Conservation (phyloP, 805 yeast genomes). For the Candida xiaguanensis region DNA sequence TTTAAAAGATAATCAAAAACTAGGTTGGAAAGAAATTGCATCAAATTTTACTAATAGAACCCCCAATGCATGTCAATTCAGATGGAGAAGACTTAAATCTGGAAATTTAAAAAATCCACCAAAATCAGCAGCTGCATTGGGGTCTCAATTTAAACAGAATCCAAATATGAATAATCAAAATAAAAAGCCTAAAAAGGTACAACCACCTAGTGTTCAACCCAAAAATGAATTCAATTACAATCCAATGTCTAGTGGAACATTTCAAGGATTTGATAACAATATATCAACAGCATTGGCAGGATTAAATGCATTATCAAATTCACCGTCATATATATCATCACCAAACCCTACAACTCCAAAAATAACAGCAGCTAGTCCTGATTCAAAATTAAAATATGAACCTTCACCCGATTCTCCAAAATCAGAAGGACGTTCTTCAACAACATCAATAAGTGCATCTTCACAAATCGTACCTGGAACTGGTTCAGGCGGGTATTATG, state of each 20-base stretch:
- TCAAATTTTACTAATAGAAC: constrained; percentile 41
- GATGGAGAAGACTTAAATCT: constrained; percentile 44
- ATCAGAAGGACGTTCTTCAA: constrained; percentile 6
- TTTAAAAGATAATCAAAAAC: constrained; percentile 42
- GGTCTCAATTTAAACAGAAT: constrained; percentile 10
- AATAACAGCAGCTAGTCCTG: constrained; percentile 17
- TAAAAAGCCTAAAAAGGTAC: background rate
- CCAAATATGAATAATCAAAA: constrained; percentile 9
- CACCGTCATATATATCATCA: constrained; percentile 26
- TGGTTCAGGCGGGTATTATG: constrained; percentile 41
- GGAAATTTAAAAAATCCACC: constrained; percentile 45
- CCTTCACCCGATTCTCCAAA: constrained; percentile 12
- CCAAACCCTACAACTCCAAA: constrained; percentile 24
- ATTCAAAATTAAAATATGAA: constrained; percentile 7
- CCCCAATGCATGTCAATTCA: constrained; percentile 46
- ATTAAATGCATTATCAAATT: constrained; percentile 37
- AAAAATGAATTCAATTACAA: constrained; percentile 5
- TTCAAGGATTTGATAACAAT: constrained; percentile 39
- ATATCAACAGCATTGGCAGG: constrained; percentile 43
- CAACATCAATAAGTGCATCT: constrained; percentile 8
- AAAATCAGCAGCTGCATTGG: constrained; percentile 29
- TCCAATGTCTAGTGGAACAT: constrained; percentile 16
- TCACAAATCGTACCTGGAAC: constrained; percentile 11
- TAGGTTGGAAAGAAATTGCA: constrained; percentile 48
- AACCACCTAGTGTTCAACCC: background rate